Conservation (phyloP, 106 monocot genomes). For the Dendrobium catenatum region DNA sequence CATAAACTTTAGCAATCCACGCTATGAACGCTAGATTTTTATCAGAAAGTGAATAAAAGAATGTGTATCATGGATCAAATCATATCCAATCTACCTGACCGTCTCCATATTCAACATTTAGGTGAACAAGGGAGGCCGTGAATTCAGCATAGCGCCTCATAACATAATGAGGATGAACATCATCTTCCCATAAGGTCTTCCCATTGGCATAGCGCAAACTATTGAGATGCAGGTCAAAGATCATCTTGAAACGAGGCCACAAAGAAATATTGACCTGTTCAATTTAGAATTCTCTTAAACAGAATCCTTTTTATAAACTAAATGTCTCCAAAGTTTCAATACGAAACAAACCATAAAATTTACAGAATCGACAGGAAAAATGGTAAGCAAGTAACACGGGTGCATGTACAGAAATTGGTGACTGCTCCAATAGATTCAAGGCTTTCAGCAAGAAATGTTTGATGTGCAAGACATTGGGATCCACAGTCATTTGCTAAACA, state of each 20-base stretch:
- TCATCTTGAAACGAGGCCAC: slow-evolving; percentile 99
- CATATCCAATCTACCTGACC: slow-evolving; percentile 63
- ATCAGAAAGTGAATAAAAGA: neutral
- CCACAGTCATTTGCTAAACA: neutral
- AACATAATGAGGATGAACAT: slow-evolving; percentile 99
- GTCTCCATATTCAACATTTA: slow-evolving; percentile 93
- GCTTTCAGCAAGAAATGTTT: neutral
- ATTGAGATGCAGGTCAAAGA: slow-evolving; percentile 95
- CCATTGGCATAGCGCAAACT: slow-evolving; percentile 90
- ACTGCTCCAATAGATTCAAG: neutral
- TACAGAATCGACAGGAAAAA: neutral
- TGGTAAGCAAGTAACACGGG: neutral
- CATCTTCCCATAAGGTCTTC: slow-evolving; percentile 92
- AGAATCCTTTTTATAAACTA: neutral
- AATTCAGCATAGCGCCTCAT: slow-evolving; percentile 98
- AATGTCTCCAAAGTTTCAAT: neutral
- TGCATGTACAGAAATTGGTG: neutral
- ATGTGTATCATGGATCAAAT: neutral
- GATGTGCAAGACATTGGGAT: neutral
- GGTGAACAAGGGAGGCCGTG: slow-evolving; percentile 90
- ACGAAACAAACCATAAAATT: neutral
- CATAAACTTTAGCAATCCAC: too few relatives aligned
- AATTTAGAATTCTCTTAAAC: neutral
- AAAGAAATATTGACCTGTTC: slow-evolving; percentile 84
- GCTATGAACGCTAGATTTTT: neutral